Conservation (phyloP, 768 basidiomycete species). For the Naganishia vishniacii region DNA sequence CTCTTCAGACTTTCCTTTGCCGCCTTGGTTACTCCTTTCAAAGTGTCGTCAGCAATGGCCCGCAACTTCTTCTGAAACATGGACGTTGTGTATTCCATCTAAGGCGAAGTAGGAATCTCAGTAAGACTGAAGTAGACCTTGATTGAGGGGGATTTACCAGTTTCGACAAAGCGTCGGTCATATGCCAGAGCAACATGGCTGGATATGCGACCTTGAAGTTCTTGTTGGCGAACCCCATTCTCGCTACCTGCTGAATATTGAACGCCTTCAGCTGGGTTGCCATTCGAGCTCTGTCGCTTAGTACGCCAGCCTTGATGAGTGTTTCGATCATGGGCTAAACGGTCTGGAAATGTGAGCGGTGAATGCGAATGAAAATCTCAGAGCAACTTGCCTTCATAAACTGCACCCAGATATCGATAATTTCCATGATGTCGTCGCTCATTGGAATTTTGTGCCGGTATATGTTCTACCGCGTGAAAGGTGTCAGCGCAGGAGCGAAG, state of each 20-base stretch:
- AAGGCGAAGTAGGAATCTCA: conserved; percentile 13
- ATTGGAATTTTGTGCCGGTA: conserved; percentile 72
- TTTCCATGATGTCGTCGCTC: conserved; percentile 60
- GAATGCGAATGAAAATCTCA: not conserved
- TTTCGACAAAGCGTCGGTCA: conserved; percentile 83
- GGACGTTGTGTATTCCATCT: conserved; percentile 76
- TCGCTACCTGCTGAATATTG: conserved; percentile 12
- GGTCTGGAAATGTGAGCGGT: not conserved
- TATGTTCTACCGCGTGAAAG: conserved; percentile 55
- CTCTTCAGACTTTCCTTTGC: conserved; percentile 35
- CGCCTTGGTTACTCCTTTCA: conserved; percentile 69
- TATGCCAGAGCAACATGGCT: conserved; percentile 54
- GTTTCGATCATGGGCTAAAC: conserved; percentile 40
- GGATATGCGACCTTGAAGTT: conserved; percentile 30
- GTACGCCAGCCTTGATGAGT: conserved; percentile 39
- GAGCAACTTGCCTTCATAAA: conserved; percentile 62
- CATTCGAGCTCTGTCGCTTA: conserved; percentile 27
- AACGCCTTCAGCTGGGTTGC: conserved; percentile 57
- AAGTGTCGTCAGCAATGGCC: conserved; percentile 44
- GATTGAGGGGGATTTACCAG: conserved; percentile 56
- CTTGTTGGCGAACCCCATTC: conserved; percentile 7
- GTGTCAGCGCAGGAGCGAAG: not conserved
- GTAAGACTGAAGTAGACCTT: not conserved
- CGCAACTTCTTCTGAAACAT: conserved; percentile 72
- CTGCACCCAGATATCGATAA: conserved; percentile 63